Base-by-base conservation (phyloP, 2,329 filamentous ascomycete species). In the Penicillium sp. region DNA sequence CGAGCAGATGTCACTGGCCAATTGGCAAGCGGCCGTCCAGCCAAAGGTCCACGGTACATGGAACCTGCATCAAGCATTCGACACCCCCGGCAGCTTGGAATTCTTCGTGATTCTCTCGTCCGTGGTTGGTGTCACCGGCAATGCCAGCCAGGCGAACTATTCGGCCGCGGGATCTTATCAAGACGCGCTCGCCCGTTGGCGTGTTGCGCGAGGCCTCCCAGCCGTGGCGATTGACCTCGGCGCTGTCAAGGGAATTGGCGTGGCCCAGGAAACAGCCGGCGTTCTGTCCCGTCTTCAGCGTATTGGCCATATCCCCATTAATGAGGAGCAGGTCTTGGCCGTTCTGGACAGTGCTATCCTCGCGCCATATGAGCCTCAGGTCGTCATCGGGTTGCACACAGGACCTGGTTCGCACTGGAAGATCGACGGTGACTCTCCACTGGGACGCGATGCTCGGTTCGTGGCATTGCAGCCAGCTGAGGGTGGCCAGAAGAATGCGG, bases 31-130 rank as follows among this genome's bases (percentile, higher is more conserved):
- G 0, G 73, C 74, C 0, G 67, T 77, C 1, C 65, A 67, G 26
- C 75, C 79, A 1, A 83, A 83, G 61, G 70, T 77, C 7, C 56
- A 69, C 12, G 78, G 73, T 13, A 69, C 73, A 0, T 70, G 68
- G 65, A 63, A 60, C 24, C 38, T 63, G 26, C 47, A 60, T 17
- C 19, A 24, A 24, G 10, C 19, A 8, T 44, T 17, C 9, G 35
- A 17, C 24, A 44, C 37, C 19, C 47, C n/a, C 19, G 8, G 2
- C 4, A 28, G 64, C 75, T 22, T 67, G 50, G 64, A 67, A 24
- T 66, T 63, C 50, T 67, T 66, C 44, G 42, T 66, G 30, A 47
- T 62, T 17, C 30, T 66, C 1, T 67, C 30, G 35, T 66, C 53
- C 56, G 65, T 24, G 58, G 60, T 38, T 54, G 79, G 71, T 61